Evolutionary conservation across 75 land plant species (phyloP).

Genomic region (Pinus taeda): DNA sequence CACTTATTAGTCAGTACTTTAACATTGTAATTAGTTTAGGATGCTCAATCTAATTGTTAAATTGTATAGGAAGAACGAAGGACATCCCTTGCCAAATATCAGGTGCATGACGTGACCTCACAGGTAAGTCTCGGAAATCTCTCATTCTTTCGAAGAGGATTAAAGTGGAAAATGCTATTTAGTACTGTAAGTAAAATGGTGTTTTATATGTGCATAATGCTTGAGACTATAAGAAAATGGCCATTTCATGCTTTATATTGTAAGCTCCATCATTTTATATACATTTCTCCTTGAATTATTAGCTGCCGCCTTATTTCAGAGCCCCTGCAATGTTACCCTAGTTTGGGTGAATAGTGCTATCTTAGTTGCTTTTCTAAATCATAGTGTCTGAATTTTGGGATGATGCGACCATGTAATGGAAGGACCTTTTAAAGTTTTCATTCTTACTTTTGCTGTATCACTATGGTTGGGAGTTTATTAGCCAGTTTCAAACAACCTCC

Average conservation of each 20-base stretch:
- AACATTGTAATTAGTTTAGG: not conserved
- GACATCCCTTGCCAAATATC: constrained; percentile 79
- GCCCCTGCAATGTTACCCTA: not conserved
- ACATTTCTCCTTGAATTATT: not conserved
- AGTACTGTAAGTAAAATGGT: not conserved
- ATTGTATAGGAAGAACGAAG: constrained; percentile 92
- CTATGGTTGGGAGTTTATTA: constrained; percentile 9
- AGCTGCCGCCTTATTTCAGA: not conserved
- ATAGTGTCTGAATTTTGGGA: not conserved
- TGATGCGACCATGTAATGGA: not conserved
- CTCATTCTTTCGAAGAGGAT: not conserved
- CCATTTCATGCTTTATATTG: not conserved
- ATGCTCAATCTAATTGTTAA: not conserved
- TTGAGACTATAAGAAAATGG: not conserved
- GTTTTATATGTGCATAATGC: not conserved
- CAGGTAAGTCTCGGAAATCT: constrained; percentile 82
- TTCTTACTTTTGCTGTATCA: constrained; percentile 7
- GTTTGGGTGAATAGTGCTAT: constrained; percentile 3
- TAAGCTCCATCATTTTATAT: not conserved
- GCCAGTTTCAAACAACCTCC: constrained; percentile 11
- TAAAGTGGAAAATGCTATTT: constrained; percentile 4
- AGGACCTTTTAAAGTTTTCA: constrained; percentile 5
- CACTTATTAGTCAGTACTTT: too few species aligned
- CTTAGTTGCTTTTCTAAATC: not conserved
- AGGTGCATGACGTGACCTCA: constrained; percentile 98